Evolutionary conservation across 1,284 basidiomycete genomes (phyloP).

Genomic region (Ganoderma lingzhi): DNA sequence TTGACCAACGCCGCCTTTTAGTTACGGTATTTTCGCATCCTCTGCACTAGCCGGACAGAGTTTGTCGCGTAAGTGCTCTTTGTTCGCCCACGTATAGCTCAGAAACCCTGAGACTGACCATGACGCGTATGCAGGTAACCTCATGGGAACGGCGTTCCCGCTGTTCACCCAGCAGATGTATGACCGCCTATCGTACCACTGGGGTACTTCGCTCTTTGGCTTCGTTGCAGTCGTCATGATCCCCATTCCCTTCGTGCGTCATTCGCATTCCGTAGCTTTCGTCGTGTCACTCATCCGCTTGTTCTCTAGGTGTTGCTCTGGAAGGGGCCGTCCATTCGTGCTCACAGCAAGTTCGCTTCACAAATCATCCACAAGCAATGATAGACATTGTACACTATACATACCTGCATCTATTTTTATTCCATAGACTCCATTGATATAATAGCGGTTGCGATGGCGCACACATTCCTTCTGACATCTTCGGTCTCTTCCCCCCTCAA

Average conservation of each 20-base stretch:
- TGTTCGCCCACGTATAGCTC: background rate
- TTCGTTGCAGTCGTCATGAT: slow-evolving; percentile 66
- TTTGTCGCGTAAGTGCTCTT: slow-evolving; percentile 58
- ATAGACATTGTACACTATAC: background rate
- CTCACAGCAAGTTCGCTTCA: slow-evolving; percentile 64
- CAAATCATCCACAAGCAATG: slow-evolving; percentile 34
- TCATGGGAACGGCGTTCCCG: slow-evolving; percentile 67
- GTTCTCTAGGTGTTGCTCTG: slow-evolving; percentile 60
- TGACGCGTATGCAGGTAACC: slow-evolving; percentile 54
- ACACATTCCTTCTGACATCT: background rate
- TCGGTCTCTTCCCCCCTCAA: background rate
- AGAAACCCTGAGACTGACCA: background rate
- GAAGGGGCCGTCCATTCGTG: slow-evolving; percentile 68
- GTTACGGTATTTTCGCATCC: slow-evolving; percentile 78
- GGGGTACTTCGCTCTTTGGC: slow-evolving; percentile 77
- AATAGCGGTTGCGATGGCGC: background rate
- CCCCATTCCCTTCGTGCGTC: slow-evolving; percentile 71
- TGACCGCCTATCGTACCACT: slow-evolving; percentile 63
- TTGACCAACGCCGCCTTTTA: slow-evolving; percentile 33
- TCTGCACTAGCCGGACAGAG: slow-evolving; percentile 83
- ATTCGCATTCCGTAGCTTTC: background rate
- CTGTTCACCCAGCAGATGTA: slow-evolving; percentile 75
- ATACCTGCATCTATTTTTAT: background rate
- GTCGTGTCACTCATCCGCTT: background rate
- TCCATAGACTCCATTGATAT: background rate